Percentiles rank a stretch among this genome's conserved stretches.
phyloP scores from a whole-genome alignment of 2,329 filamentous ascomycete species.

The Xylariaceae sp. region DNA sequence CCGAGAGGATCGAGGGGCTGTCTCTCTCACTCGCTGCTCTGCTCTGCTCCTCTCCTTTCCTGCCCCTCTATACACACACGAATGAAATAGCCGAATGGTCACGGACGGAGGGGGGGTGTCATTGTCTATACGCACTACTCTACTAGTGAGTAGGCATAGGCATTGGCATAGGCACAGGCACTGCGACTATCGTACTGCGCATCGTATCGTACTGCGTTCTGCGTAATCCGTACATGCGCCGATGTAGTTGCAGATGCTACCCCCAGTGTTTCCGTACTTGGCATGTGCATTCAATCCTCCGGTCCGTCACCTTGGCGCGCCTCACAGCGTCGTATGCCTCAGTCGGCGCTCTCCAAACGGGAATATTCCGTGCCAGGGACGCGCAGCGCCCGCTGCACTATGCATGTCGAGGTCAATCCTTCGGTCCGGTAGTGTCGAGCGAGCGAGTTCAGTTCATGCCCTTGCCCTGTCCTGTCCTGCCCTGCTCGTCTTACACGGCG shows the following conservation, averaged over 20 bases:
- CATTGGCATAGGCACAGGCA: too few species aligned
- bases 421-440: not conserved
- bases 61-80: not conserved
- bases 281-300: slow-evolving; percentile 14
- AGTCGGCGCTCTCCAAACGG: slow-evolving; percentile 14
- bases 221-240: too few species aligned
- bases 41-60: not conserved
- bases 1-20: too few species aligned
- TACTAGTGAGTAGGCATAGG: not conserved
- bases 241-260: not conserved
- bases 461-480: not conserved
- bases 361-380: slow-evolving; percentile 9
- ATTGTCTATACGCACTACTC: too few species aligned
- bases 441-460: not conserved
- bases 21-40: not conserved
- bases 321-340: slow-evolving; percentile 12
- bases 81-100: not conserved
- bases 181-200: too few species aligned
- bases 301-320: slow-evolving; percentile 9
- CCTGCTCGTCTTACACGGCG: too few species aligned
- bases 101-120: not conserved
- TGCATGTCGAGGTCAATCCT: not conserved
- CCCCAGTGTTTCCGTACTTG: slow-evolving; percentile 8
- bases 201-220: too few species aligned
- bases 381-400: not conserved